Evolutionary conservation across 306 rosid genomes (phyloP).

Genomic region (Gastrolobium villosum): DNA sequence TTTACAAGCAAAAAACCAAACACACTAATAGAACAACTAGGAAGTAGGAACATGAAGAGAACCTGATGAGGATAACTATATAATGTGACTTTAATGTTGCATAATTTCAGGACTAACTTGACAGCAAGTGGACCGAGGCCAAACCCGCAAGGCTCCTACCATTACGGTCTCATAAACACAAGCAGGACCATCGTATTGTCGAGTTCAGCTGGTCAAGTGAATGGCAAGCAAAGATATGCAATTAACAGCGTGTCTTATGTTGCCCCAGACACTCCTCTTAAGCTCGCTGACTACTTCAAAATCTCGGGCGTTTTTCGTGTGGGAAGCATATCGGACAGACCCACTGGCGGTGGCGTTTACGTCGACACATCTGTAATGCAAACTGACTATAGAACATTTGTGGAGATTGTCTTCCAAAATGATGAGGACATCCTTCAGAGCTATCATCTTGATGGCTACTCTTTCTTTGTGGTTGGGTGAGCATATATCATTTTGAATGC

Average conservation of each 20-base stretch:
- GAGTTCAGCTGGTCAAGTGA: conserved; percentile 76
- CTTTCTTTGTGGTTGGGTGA: conserved; percentile 96
- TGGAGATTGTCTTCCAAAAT: conserved; percentile 91
- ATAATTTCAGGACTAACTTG: conserved; percentile 77
- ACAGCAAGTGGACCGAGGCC: conserved; percentile 99
- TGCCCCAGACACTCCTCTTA: conserved; percentile 91
- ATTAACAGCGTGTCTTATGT: conserved; percentile 89
- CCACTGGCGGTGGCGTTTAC: conserved; percentile 83
- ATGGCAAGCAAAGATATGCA: conserved; percentile 87
- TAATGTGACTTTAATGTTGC: not conserved
- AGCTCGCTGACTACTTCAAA: conserved; percentile 89
- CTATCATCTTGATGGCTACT: conserved; percentile 91
- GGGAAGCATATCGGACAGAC: conserved; percentile 81
- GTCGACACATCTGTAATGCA: conserved; percentile 88
- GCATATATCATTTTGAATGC: conserved; percentile 25
- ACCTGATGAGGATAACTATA: no score
- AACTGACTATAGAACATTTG: conserved; percentile 81
- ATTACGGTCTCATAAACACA: conserved; percentile 80
- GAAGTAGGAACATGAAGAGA: no score
- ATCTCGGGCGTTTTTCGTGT: conserved; percentile 81
- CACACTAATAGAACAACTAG: no score
- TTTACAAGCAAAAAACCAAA: no score
- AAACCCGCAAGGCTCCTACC: conserved; percentile 98
- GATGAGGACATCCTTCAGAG: conserved; percentile 84
- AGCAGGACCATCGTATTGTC: conserved; percentile 71